Base-by-base conservation (phyloP, 208 protist species). In the Leishmania aethiopica region DNA sequence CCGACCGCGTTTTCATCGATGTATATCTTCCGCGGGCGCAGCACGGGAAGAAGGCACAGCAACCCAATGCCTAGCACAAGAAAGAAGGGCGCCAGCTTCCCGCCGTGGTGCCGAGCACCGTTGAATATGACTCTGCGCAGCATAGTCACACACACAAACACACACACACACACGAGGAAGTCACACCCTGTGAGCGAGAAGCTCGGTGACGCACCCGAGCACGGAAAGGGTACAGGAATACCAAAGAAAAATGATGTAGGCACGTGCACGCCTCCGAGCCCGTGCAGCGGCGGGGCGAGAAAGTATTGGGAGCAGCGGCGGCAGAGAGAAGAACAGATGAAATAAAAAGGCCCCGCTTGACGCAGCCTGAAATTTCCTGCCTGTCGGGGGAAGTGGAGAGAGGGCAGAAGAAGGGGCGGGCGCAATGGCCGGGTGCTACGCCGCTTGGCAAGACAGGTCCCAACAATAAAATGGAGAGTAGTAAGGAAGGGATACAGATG, bases 1-100 rank as follows among this genome's bases (percentile, higher is more conserved):
- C 80, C 87, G 28, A 95, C 66, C 6, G 92, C 92, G 77, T 89
- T 93, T 81, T 95, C 92, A 67, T 93, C 92, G 78, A 95, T 85
- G 35, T 82, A 87, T 32, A 84, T 86, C 0, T 57, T 42, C n/a
- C 77, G 87, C 0, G 88, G 45, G 28, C 79, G 79, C 15, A 85
- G 64, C 7, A 84, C 40, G 32, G 91, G 91, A 42, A 95, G 64
- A 45, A 83, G 49, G 45, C 35, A 84, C 47, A 95, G 87, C 51
- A 95, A 75, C 47, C 86, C 67, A 7, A 93, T 72, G 25, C 89
- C 91, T 4, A 82, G 40, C 1, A 89, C 8, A 51, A 93, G 82
- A 19, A 95, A 84, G 6, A 93, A 59, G 11, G 87, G 91, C 32
- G 85, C 79, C 35, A 84, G n/a, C 76, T 81, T 85, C 32, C 86